Evolutionary conservation across 139 green algal genomes (phyloP), one percentile per base, ranked within the genome.

Genomic region (Pleodorina starrii): DNA sequence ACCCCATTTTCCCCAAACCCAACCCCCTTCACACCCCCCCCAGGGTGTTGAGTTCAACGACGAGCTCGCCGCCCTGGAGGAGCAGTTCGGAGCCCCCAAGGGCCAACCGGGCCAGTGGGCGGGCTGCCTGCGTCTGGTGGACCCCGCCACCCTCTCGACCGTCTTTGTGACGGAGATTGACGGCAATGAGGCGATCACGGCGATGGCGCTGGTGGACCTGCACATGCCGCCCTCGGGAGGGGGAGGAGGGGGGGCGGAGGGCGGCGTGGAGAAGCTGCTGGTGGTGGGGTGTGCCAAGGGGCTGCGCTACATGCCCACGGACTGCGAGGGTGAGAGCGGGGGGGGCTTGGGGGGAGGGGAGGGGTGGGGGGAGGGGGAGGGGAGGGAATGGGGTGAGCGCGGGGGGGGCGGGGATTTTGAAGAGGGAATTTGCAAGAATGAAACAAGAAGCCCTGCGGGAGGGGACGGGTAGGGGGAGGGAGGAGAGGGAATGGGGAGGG

Each of bases 101-200:
- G 95, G 94, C 29, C 72, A 90, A 43, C 77, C 90, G 16, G 95
- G 95, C 14, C 94, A 97, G 90, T 99, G 98, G 98, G 97, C 96
- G 38, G 97, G 94, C 32, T 99, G 98, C 93, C 42, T 99, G 27
- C 91, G 96, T 12, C 90, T 99, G 0, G 90, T 99, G 4, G 97
- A 99, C 91, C 95, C 96, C 27, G 79, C 91, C 46, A 93, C 87
- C 7, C 91, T 97, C 50, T 88, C 86, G 38, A 93, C 85, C 38
- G 79, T 74, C n/a, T 94, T 91, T 54, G 93, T 96, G 72, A 57
- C 96, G 59, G 95, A 98, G 84, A 35, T 99, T 81, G 95, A 97
- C 69, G 93, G 95, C 86, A 98, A 97, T 69, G 98, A 99, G 94
- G 94, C 93, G 43, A 78, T 98, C 27, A 95, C 89, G n/a, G 92